Base-by-base conservation (phyloP, 257 asterid species). In the Rubia yunnanensis region DNA sequence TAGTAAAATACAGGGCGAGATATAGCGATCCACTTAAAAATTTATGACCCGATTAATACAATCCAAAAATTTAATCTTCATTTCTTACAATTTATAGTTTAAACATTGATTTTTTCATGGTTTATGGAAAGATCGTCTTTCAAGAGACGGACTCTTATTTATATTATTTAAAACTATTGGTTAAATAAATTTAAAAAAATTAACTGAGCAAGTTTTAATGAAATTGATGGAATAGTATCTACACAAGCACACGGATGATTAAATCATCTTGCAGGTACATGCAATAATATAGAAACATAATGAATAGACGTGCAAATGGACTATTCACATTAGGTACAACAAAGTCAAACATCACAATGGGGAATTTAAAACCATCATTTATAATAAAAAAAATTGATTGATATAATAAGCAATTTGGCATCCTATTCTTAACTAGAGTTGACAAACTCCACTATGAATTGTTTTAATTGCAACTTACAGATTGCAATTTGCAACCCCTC, bases 291-390 rank as follows among this genome's bases (percentile, higher is more conserved):
- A 39, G 4, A 15, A 44, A n/a, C n/a, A n/a, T n/a, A n/a, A 11
- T 28, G 60, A 44, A 26, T 13, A 55, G 60, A 55, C 4, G 39
- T 44, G 38, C 67, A 48, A 22, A 46, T 5, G 62, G 62, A 39
- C 35, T 27, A 26, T 27, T 26, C n/a, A 22, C 60, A 55, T 55
- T 63, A 26, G 67, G 39, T 28, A 41, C 22, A 23, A 23, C 46
- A 69, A 69, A 69, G 73, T 69, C 73, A 60, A 69, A 50, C 62
- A 31, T 44, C 35, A 60, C 6, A 39, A 56, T 5, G n/a, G 9
- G 15, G 20, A 5, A 60, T 18, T 4, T 2, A 20, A 9, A 13
- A 31, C 5, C 1, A 32, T 13, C 57, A 18, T 50, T 20, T 7
- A 15, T 48, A 15, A 23, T 23, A 9, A n/a, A 36, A 36, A 66